Base-by-base conservation (phyloP, 2,329 filamentous ascomycete genomes). In the Myriosclerotinia duriaeana region DNA sequence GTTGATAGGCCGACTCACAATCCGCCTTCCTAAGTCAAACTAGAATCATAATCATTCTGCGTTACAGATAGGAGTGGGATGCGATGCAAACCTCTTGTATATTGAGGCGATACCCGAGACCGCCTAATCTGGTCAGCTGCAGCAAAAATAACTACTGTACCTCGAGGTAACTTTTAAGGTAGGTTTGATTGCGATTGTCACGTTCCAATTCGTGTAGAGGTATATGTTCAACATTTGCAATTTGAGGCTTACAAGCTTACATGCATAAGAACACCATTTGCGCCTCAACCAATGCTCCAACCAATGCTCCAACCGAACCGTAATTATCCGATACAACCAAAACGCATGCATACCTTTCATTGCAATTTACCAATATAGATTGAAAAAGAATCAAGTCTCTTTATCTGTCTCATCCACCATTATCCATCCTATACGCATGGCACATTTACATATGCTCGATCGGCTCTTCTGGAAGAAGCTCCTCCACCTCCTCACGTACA, bases 401-500 rank as follows among this genome's bases (percentile, higher is more conserved):
- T 44, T n/a, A 34, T 53, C 17, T n/a, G 22, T 17, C 34, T 26
- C 36, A 50, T 52, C 42, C 34, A 7, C 20, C 50, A 46, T 15
- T n/a, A 22, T 26, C n/a, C 20, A 20, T 60, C 30, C 48, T 42
- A 38, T 30, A 42, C 36, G 20, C 40, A 54, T n/a, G 15, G 15
- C 22, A 46, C 20, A 34, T 65, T 50, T 50, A 61, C 58, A 67
- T 59, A 71, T 95, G 91, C 79, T 96, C 92, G 69, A 96, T 90
- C 0, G 91, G 92, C 68, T 93, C 91, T 77, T 96, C 92, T 0
- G 90, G 90, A 9, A 96, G 81, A 38, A 96, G 79, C 76, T 88
- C 86, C 69, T 87, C 83, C 26, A 88, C 80, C 40, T 84, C 78
- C 38, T 84, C 78, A 66, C 81, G 78, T 14, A 83, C 83, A 44